phyloP scores from a whole-genome alignment of 768 basidiomycete genomes.

The Leccinellum luteum region DNA sequence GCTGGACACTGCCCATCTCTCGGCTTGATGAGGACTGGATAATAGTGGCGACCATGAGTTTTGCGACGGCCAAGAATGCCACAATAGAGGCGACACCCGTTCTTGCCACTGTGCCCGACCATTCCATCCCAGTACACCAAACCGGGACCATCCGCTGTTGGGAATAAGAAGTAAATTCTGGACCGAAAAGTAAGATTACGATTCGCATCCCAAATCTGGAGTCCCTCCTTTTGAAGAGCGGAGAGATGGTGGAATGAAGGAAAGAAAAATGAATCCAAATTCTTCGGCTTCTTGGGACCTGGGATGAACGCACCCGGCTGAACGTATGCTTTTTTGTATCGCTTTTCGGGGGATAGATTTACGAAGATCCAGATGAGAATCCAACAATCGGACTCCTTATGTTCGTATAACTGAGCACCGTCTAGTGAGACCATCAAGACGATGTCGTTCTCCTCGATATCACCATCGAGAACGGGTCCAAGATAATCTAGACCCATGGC shows the following conservation, averaged over 20 bases:
- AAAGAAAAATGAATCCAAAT: conserved; percentile 2
- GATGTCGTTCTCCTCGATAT: conserved; percentile 23
- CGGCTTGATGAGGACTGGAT: too few relatives aligned
- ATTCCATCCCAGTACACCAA: conserved; percentile 31
- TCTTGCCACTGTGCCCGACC: conserved; percentile 33
- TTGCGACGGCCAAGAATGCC: not conserved
- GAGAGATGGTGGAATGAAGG: conserved; percentile 1
- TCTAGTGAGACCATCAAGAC: conserved; percentile 12
- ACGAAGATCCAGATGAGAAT: conserved; percentile 37
- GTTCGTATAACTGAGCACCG: conserved; percentile 38
- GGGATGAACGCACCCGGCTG: conserved; percentile 2
- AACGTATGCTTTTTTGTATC: not conserved
- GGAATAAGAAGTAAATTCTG: not conserved
- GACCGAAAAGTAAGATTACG: not conserved
- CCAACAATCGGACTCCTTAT: conserved; percentile 19
- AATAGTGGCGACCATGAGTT: too few relatives aligned
- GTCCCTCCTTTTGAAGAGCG: not conserved
- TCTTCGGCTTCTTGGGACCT: not conserved
- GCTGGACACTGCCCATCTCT: too few relatives aligned
- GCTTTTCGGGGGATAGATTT: conserved; percentile 3
- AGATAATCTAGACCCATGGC: conserved; percentile 15
- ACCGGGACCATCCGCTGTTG: conserved; percentile 29
- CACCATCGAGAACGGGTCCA: not conserved
- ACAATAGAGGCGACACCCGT: conserved; percentile 38
- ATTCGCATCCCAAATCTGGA: not conserved